Evolutionary conservation across 1,139 yeast genomes (phyloP).

Genomic region (Protomyces inouyei): DNA sequence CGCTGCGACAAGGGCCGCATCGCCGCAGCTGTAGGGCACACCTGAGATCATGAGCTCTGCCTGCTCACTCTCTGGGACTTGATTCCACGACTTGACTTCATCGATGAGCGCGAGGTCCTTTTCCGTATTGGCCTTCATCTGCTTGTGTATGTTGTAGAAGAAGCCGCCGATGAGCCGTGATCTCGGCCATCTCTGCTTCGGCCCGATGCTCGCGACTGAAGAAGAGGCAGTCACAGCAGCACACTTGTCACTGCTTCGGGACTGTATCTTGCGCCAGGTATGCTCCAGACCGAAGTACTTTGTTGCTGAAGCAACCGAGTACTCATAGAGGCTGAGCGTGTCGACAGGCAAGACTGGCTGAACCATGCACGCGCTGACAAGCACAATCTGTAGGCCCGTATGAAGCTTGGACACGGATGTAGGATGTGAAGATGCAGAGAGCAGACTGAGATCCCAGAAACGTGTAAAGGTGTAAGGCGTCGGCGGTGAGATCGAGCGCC

Average conservation of each 20-base stretch:
- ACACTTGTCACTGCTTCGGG: constrained; percentile 32
- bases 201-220: neutral
- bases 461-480: constrained; percentile 67
- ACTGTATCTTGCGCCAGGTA: constrained; percentile 62
- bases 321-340: constrained; percentile 42
- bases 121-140: neutral
- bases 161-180: too few species aligned
- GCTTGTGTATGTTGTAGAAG: too few species aligned
- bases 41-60: constrained; percentile 1
- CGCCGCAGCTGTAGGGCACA: neutral
- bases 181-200: neutral
- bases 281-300: constrained; percentile 74
- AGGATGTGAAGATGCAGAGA: constrained; percentile 86
- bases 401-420: constrained; percentile 74
- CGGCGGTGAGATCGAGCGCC: constrained; percentile 70
- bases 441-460: constrained; percentile 71
- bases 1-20: neutral
- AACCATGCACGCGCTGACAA: constrained; percentile 50
- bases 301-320: constrained; percentile 71
- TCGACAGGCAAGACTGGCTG: constrained; percentile 5
- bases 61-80: neutral
- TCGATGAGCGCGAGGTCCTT: neutral
- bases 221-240: neutral
- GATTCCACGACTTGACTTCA: neutral
- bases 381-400: constrained; percentile 87